Conservation (phyloP, 2,329 filamentous ascomycete species). For the Botryosphaeria dothidea region DNA sequence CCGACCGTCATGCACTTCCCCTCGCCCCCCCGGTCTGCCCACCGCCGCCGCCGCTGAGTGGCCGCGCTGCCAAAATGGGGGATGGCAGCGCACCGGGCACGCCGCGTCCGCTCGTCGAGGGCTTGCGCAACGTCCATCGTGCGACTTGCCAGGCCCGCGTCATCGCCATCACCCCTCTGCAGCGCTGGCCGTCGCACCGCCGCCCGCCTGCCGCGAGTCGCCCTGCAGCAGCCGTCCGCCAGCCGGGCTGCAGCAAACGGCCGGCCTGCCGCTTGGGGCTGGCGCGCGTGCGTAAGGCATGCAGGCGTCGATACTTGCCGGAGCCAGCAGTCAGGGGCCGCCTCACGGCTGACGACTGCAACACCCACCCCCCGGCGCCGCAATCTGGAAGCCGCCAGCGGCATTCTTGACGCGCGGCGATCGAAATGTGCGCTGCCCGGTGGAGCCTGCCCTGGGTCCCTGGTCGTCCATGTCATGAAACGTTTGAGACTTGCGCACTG, state of each 20-base stretch:
- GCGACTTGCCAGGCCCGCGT: neutral
- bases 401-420: constrained; percentile 16
- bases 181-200: neutral
- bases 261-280: neutral
- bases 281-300: neutral
- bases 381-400: neutral
- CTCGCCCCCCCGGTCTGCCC: neutral
- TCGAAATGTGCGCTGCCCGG: constrained; percentile 14
- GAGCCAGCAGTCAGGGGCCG: constrained; percentile 11
- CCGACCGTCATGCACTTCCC: neutral
- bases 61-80: too few relatives aligned
- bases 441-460: constrained; percentile 14
- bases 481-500: constrained; percentile 12
- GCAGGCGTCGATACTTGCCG: constrained; percentile 9
- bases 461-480: constrained; percentile 16
- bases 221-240: too few relatives aligned
- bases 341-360: constrained; percentile 13
- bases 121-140: neutral
- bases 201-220: neutral
- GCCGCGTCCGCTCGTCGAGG: neutral
- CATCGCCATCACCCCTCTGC: neutral
- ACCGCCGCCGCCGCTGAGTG: neutral
- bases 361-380: neutral
- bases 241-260: neutral
- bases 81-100: neutral